Conservation (phyloP, 1,284 basidiomycete genomes). For the Leccinum laetum region DNA sequence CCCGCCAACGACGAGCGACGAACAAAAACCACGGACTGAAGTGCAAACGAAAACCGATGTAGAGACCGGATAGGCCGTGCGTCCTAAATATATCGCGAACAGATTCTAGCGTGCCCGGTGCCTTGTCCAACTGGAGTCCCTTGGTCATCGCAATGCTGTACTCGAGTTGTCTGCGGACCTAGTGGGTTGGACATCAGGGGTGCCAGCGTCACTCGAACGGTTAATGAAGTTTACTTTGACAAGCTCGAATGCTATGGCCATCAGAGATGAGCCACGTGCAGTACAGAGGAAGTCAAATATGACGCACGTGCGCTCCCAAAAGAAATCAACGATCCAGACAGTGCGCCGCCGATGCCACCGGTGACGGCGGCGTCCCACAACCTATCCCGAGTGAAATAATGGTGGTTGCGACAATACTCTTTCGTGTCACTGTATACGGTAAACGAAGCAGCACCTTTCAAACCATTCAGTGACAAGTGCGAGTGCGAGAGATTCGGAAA, state of each 20-base stretch:
- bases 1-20: not conserved
- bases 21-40: slow-evolving; percentile 50
- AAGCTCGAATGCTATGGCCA: slow-evolving; percentile 80
- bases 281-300: slow-evolving; percentile 7
- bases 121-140: slow-evolving; percentile 63
- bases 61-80: slow-evolving; percentile 74
- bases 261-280: slow-evolving; percentile 8
- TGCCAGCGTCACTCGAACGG: not conserved
- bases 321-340: slow-evolving; percentile 83
- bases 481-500: slow-evolving; percentile 2
- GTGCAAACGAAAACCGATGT: slow-evolving; percentile 84
- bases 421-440: slow-evolving; percentile 94
- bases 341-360: slow-evolving; percentile 78
- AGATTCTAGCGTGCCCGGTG: slow-evolving; percentile 74
- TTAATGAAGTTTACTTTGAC: slow-evolving; percentile 73
- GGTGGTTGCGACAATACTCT: slow-evolving; percentile 68
- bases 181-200: slow-evolving; percentile 16
- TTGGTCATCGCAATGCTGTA: slow-evolving; percentile 87
- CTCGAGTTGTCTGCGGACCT: slow-evolving; percentile 92
- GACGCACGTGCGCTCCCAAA: slow-evolving; percentile 82
- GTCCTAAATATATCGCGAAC: slow-evolving; percentile 66
- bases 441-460: slow-evolving; percentile 81
- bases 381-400: slow-evolving; percentile 56
- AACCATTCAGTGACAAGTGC: slow-evolving; percentile 13
- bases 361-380: slow-evolving; percentile 72